Conservation (phyloP, 2,329 filamentous ascomycete genomes). For the Thielaviopsis ethacetica region DNA sequence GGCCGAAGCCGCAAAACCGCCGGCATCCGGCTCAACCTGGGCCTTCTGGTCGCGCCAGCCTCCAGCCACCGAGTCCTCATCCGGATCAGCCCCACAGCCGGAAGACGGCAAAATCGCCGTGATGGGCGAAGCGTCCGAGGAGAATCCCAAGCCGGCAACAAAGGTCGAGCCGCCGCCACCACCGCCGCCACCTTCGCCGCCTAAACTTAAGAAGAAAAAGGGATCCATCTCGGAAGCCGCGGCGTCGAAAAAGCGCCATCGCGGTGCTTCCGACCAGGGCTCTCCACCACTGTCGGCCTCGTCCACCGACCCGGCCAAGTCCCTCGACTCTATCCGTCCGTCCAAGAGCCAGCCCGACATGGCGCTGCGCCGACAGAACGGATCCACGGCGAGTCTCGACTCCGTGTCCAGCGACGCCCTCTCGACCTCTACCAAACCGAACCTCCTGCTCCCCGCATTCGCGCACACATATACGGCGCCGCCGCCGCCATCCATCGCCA, state of each 20-base stretch:
- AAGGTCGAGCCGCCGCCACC: background rate
- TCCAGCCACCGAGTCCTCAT: slow-evolving; percentile 16
- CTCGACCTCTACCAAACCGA: slow-evolving; percentile 24
- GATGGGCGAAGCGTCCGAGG: slow-evolving; percentile 38
- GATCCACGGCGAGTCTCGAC: background rate
- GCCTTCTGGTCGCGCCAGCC: slow-evolving; percentile 61
- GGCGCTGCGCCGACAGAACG: background rate
- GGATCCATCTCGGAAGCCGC: background rate
- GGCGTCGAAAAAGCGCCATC: slow-evolving; percentile 1
- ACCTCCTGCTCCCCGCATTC: slow-evolving; percentile 56
- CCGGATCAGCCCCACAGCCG: background rate
- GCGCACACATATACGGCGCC: slow-evolving; percentile 49
- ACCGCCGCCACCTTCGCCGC: background rate
- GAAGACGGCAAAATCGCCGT: slow-evolving; percentile 39
- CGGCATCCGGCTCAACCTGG: slow-evolving; percentile 49
- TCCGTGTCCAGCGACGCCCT: slow-evolving; percentile 15
- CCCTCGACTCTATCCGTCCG: slow-evolving; percentile 14
- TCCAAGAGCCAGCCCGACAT: slow-evolving; percentile 2
- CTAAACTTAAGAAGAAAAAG: background rate
- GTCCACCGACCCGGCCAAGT: slow-evolving; percentile 16
- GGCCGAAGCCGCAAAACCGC: slow-evolving; percentile 14
- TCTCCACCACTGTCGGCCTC: slow-evolving; percentile 16
- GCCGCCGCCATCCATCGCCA: slow-evolving; percentile 53
- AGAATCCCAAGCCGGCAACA: slow-evolving; percentile 31
- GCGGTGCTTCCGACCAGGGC: background rate